Evolutionary conservation across 2,329 filamentous ascomycete genomes (phyloP), one percentile per base, ranked within the genome.

Genomic region (Pseudogymnoascus pannorum): DNA sequence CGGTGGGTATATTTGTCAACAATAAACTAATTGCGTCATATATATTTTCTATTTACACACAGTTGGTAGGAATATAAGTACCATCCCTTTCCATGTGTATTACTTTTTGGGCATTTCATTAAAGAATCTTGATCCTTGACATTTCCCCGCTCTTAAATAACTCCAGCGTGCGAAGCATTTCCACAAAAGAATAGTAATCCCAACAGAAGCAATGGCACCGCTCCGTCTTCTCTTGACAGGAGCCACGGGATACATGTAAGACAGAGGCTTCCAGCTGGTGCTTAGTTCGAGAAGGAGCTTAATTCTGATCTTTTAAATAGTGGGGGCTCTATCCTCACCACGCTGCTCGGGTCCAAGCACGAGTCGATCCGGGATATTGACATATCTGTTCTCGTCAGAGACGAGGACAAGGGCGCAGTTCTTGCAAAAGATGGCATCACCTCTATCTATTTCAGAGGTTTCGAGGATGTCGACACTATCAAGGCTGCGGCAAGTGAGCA

Each of bases 341-440:
- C 60, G 1, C 36, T 67, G 0, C 58, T 66, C 2, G 31, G 61
- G 5, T 61, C 64, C 12, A 38, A 63, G 40, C 22, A 60, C 7
- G n/a, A 60, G 5, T 22, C 36, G 20, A 16, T 58, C 14, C 24
- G 44, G 8, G 60, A 64, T 7, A 60, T 62, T 22, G 36, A 60
- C 26, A 60, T 66, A 5, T 65, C 68, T 7, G 68, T 65, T 2
- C 62, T 70, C 0, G 66, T 71, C 4, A 63, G 69, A 16, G 66
- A 67, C 35, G 44, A 63, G 33, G 66, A 65, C 4, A 68, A 69
- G 36, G 67, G 65, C n/a, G 63, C 62, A 6, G 63, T 64, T 14
- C 60, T 71, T 6, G 35, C 61, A 35, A 64, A 66, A 6, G 63
- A 64, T 11, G 66, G 69, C 3, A 63, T 69, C 20, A 64, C 38